phyloP scores from a whole-genome alignment of 2,329 filamentous ascomycete genomes.

The Septoria petroselini region DNA sequence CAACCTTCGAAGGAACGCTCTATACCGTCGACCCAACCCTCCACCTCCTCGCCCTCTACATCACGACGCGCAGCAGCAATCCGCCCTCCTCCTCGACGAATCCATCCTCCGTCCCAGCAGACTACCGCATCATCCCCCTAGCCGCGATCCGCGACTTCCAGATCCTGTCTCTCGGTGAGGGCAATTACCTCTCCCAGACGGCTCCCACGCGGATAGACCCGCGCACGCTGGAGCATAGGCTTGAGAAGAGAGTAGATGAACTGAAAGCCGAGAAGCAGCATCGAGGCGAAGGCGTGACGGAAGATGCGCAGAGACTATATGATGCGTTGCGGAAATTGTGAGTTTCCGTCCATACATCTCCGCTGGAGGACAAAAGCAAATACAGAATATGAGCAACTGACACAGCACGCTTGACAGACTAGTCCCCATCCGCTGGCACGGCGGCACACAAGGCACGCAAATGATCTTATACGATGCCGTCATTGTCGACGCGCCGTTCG shows the following conservation, averaged over 20 bases:
- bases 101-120: slow-evolving; percentile 39
- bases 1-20: slow-evolving; percentile 59
- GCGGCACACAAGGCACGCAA: slow-evolving; percentile 37
- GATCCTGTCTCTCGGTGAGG: slow-evolving; percentile 46
- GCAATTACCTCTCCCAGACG: slow-evolving; percentile 43
- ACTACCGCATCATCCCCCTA: slow-evolving; percentile 61
- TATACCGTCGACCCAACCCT: slow-evolving; percentile 61
- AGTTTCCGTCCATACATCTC: slow-evolving; percentile 20
- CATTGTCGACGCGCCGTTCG: slow-evolving; percentile 58
- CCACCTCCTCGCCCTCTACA: slow-evolving; percentile 60
- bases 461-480: slow-evolving; percentile 62
- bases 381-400: not conserved
- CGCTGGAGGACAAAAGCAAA: not conserved
- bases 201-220: slow-evolving; percentile 53
- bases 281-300: slow-evolving; percentile 59
- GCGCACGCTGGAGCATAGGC: slow-evolving; percentile 53
- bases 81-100: slow-evolving; percentile 44
- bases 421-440: slow-evolving; percentile 57
- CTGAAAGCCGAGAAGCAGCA: slow-evolving; percentile 58
- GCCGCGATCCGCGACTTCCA: slow-evolving; percentile 58
- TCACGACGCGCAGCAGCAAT: slow-evolving; percentile 20
- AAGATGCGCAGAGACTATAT: slow-evolving; percentile 62
- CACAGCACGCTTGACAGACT: slow-evolving; percentile 24
- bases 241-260: slow-evolving; percentile 55
- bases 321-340: slow-evolving; percentile 59